Evolutionary conservation across 352 stramenopile species (phyloP).

Genomic region (Phytophthora hibernalis): DNA sequence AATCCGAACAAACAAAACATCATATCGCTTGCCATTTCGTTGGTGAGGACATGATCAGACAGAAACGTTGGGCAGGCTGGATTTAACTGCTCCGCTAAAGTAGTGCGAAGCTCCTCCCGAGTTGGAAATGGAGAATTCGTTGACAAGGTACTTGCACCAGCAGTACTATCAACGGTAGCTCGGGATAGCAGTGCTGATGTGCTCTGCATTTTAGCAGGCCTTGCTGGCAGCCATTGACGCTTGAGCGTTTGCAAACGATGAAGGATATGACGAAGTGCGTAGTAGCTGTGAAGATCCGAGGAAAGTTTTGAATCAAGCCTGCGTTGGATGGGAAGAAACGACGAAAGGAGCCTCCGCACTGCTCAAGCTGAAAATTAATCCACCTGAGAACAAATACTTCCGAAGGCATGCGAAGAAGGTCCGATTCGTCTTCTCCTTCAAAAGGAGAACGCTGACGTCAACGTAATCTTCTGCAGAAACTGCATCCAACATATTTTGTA

Average conservation of each 20-base stretch:
- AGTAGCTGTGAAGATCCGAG: constrained; percentile 67
- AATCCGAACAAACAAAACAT: constrained; percentile 71
- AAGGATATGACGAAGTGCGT: constrained; percentile 64
- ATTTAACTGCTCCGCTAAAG: constrained; percentile 46
- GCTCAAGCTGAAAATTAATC: constrained; percentile 73
- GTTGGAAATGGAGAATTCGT: constrained; percentile 45
- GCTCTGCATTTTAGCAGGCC: constrained; percentile 19
- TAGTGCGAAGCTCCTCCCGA: constrained; percentile 48
- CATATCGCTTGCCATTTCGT: constrained; percentile 52
- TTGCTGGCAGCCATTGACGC: constrained; percentile 2
- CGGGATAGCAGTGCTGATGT: constrained; percentile 26
- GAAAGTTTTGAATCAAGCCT: constrained; percentile 78
- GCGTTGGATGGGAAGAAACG: constrained; percentile 25
- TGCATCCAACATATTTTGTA: constrained; percentile 70
- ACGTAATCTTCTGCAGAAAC: constrained; percentile 50
- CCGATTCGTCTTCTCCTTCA: constrained; percentile 64
- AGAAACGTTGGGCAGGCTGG: constrained; percentile 56
- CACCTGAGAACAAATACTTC: constrained; percentile 74
- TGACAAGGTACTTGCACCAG: constrained; percentile 1
- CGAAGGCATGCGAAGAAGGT: constrained; percentile 55
- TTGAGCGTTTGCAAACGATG: constrained; percentile 41
- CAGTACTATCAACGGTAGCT: constrained; percentile 8
- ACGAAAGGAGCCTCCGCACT: constrained; percentile 41
- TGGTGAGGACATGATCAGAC: constrained; percentile 42
- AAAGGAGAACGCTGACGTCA: constrained; percentile 48